Base-by-base conservation (phyloP, 2,329 filamentous ascomycete genomes). In the Aspergillus unguis region DNA sequence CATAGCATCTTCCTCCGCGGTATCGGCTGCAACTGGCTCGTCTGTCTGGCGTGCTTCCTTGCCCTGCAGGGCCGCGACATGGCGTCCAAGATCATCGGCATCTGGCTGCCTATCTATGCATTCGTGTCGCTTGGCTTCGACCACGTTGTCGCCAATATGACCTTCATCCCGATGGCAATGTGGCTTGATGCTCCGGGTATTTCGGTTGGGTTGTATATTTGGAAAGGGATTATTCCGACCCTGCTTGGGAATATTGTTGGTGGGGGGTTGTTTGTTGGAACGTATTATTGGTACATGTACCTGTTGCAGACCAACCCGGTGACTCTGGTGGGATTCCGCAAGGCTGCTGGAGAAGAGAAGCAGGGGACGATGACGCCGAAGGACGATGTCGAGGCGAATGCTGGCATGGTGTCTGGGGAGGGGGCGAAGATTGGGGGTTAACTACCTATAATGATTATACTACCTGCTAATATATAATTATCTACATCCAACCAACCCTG, bases 141-240 rank as follows among this genome's bases (percentile, higher is more conserved):
- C 52, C 81, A 83, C 67, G 79, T 82, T 40, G 73, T 83, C 11
- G 80, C 80, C 26, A 83, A 82, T 55, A 82, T 81, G 79, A 80
- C 77, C 33, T 78, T 80, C 49, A 71, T 78, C 32, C 77, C 80
- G 0, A 61, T 81, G 42, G 78, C 70, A 0, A 80, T 84, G 33
- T 83, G 74, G 67, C 62, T 78, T 0, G 66, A 70, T 0, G 71
- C 77, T 0, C 72, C 76, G 0, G 66, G 67, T 0, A 68, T 83
- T 25, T 74, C 66, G 2, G 72, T 80, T 80, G 0, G 70, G 74
- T 0, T 81, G 37, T 84, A 83, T 52, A 79, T 84, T 55, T 83
- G 79, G 78, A 82, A 83, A 60, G 77, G 75, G 1, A 75, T 82
- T 56, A 77, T 83, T 32, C 81, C 80, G 0, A 72, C 77, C 0